These are phyloP conservation scores for Wallacemonas sp. DNA, from an alignment of 208 protist species.

Conservation along the genomic window DNA sequence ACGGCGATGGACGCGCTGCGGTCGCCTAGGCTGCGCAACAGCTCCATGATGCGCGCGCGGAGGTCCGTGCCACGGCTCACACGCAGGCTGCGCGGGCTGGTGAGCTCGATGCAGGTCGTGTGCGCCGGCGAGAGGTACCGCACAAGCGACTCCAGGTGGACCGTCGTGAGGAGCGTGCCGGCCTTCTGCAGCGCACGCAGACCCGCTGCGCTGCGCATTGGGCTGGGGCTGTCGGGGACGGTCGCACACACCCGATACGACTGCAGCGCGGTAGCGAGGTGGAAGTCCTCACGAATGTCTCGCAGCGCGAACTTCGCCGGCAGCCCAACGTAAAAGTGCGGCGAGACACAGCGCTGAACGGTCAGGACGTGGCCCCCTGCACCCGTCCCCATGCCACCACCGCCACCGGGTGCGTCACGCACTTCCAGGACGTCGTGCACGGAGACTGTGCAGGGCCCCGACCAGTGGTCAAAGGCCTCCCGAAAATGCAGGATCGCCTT, in stretches of 20 bases:
- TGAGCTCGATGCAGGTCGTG: constrained; percentile 47
- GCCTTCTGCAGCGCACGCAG: constrained; percentile 5
- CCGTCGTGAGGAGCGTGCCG: constrained; percentile 28
- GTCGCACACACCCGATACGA: constrained; percentile 60
- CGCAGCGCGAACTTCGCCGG: constrained; percentile 9
- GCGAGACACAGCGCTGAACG: constrained; percentile 34
- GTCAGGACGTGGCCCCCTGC: constrained; percentile 22
- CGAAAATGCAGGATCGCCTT: constrained; percentile 39
- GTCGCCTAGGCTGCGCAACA: constrained; percentile 54
- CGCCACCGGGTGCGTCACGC: constrained; percentile 1
- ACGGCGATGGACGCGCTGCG: constrained; percentile 37
- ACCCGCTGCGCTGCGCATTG: not conserved
- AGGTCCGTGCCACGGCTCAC: constrained; percentile 38
- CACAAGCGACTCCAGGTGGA: constrained; percentile 57
- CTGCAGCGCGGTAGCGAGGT: constrained; percentile 68
- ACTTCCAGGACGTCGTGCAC: constrained; percentile 59
- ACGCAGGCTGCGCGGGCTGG: constrained; percentile 45
- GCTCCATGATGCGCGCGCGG: constrained; percentile 37
- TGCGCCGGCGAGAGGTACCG: constrained; percentile 41
- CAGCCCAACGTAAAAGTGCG: constrained; percentile 19
- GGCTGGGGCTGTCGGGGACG: constrained; percentile 10
- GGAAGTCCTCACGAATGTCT: constrained; percentile 59
- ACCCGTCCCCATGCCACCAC: not conserved
- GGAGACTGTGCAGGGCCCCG: constrained; percentile 21
- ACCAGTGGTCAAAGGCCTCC: constrained; percentile 16